A percentile compares a stretch with the other conserved stretches of the same genome.
These are phyloP conservation scores for Fusarium phyllophilum DNA, from an alignment of 2,329 filamentous ascomycete species.

Conservation along the genomic window DNA sequence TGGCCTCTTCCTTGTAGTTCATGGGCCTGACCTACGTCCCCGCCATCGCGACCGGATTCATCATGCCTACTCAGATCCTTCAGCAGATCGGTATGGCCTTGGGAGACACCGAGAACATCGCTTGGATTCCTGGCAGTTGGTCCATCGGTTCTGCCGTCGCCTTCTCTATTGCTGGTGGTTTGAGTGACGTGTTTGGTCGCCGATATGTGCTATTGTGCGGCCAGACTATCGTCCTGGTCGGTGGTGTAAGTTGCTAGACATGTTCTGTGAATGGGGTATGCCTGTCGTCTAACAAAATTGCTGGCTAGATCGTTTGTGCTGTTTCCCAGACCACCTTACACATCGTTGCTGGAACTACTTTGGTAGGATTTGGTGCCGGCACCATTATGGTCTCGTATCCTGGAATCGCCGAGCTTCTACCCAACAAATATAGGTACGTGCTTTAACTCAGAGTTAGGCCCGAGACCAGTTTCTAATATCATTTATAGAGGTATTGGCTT, in stretches of 20 bases:
- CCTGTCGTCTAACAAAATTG: background rate
- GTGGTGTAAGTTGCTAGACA: background rate
- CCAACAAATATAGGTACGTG: conserved; percentile 8
- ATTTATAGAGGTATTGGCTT: conserved; percentile 2
- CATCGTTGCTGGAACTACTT: conserved; percentile 6
- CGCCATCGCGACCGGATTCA: conserved; percentile 7
- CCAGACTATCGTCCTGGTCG: conserved; percentile 2
- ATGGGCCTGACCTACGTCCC: conserved; percentile 14
- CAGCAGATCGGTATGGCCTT: conserved; percentile 9
- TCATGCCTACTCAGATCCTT: conserved; percentile 14
- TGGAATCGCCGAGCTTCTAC: conserved; percentile 6
- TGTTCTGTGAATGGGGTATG: rapidly evolving
- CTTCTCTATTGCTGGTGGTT: conserved; percentile 2
- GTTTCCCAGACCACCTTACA: background rate
- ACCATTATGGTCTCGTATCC: conserved; percentile 12
- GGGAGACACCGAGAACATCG: background rate
- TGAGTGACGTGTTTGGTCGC: conserved; percentile 12
- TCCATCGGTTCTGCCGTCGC: conserved; percentile 8
- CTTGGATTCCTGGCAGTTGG: conserved; percentile 18
- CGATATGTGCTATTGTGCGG: conserved; percentile 5
- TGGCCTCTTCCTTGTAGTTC: background rate
- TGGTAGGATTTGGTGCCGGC: conserved; percentile 8
- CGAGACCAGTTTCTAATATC: background rate
- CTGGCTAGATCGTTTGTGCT: conserved; percentile 1
- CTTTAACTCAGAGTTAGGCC: rapidly evolving